Percentiles rank a stretch among this genome's conserved stretches.
Conservation (phyloP, 2,329 filamentous ascomycete species). For the Cytospora chrysosperma region DNA sequence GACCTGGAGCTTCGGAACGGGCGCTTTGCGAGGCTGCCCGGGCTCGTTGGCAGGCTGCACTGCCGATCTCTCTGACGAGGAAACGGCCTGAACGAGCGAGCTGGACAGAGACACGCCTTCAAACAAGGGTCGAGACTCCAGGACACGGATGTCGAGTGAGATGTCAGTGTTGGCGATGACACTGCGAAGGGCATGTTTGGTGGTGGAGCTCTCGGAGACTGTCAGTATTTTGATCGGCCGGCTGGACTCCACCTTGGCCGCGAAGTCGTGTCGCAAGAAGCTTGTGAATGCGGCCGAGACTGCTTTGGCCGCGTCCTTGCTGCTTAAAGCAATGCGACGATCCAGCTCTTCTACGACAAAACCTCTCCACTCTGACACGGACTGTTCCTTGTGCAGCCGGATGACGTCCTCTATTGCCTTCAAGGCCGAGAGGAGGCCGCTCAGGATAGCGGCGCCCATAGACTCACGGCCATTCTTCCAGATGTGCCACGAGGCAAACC, state of each 20-base stretch:
- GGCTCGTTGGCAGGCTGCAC: constrained; percentile 22
- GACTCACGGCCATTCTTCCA: constrained; percentile 65
- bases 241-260: constrained; percentile 26
- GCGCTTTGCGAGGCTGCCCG: constrained; percentile 2
- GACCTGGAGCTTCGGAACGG: constrained; percentile 37
- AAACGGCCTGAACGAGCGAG: constrained; percentile 36
- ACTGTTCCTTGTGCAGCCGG: constrained; percentile 27
- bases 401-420: constrained; percentile 37
- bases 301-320: constrained; percentile 27
- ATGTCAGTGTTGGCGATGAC: constrained; percentile 37
- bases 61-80: constrained; percentile 26
- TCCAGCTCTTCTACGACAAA: constrained; percentile 24
- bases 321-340: constrained; percentile 24
- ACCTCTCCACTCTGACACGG: constrained; percentile 20
- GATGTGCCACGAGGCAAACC: constrained; percentile 61
- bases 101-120: constrained; percentile 61
- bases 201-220: constrained; percentile 62
- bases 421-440: constrained; percentile 47
- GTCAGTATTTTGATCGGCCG: constrained; percentile 53
- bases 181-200: constrained; percentile 48
- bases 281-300: constrained; percentile 34
- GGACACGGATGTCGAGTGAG: constrained; percentile 54
- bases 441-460: constrained; percentile 62
- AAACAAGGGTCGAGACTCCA: constrained; percentile 66
- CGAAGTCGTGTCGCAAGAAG: constrained; percentile 38